phyloP scores from a whole-genome alignment of 2,329 filamentous ascomycete genomes.

The Colletotrichum sp. region DNA sequence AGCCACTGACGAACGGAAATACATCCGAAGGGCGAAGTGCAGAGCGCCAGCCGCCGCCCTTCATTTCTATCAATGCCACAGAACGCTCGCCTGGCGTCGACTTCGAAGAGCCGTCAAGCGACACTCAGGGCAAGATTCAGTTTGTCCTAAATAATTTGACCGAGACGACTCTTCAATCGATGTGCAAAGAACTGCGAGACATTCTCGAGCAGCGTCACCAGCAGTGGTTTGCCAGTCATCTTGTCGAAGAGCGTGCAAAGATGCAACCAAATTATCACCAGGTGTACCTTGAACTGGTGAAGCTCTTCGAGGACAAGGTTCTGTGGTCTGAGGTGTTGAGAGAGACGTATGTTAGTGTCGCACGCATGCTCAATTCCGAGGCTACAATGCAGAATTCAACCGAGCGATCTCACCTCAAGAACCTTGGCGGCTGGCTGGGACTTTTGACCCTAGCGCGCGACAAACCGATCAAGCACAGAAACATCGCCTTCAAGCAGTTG shows the following conservation, averaged over 20 bases:
- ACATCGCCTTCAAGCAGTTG: slow-evolving; percentile 96
- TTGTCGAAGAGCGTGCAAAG: slow-evolving; percentile 95
- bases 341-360: slow-evolving; percentile 88
- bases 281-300: slow-evolving; percentile 88
- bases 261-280: slow-evolving; percentile 96
- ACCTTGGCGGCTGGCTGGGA: slow-evolving; percentile 91
- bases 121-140: slow-evolving; percentile 89
- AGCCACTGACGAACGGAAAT: slow-evolving; percentile 72
- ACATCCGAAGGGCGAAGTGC: slow-evolving; percentile 63
- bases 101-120: slow-evolving; percentile 83
- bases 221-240: slow-evolving; percentile 94
- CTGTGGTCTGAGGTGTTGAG: slow-evolving; percentile 90
- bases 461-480: slow-evolving; percentile 93
- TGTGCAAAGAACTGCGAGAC: slow-evolving; percentile 81
- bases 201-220: slow-evolving; percentile 82
- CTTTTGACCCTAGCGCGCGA: slow-evolving; percentile 91
- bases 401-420: slow-evolving; percentile 89
- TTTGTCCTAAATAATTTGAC: slow-evolving; percentile 98
- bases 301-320: slow-evolving; percentile 77
- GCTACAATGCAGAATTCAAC: slow-evolving; percentile 81
- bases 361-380: slow-evolving; percentile 89
- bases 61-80: slow-evolving; percentile 80
- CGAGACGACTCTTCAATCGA: slow-evolving; percentile 82
- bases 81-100: slow-evolving; percentile 64
- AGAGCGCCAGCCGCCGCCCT: slow-evolving; percentile 72